Conservation (phyloP, 2,329 filamentous ascomycete species). For the Fusarium subglutinans region DNA sequence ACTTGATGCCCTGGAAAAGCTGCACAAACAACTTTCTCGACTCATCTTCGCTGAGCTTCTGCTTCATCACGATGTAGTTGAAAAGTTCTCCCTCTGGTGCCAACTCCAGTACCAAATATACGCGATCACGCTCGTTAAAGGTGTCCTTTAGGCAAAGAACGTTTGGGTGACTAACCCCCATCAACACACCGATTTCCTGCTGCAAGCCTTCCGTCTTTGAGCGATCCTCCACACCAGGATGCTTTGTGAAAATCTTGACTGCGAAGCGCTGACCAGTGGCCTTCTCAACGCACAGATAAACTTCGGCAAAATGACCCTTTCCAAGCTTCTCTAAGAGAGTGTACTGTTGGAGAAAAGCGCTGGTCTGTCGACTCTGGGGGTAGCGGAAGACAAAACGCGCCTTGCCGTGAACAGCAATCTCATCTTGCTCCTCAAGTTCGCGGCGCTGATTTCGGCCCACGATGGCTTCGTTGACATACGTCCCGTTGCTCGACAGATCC, state of each 20-base stretch:
- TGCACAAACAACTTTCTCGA: slow-evolving; percentile 89
- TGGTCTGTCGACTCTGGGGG: slow-evolving; percentile 77
- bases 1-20: slow-evolving; percentile 93
- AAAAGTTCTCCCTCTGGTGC: slow-evolving; percentile 95
- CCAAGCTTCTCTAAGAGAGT: slow-evolving; percentile 84
- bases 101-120: slow-evolving; percentile 91
- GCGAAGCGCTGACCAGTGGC: slow-evolving; percentile 83
- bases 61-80: slow-evolving; percentile 91
- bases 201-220: slow-evolving; percentile 87
- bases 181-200: slow-evolving; percentile 95
- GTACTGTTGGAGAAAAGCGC: slow-evolving; percentile 87
- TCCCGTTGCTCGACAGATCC: slow-evolving; percentile 95
- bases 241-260: slow-evolving; percentile 94
- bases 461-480: slow-evolving; percentile 91
- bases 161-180: slow-evolving; percentile 96
- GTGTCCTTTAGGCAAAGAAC: slow-evolving; percentile 94
- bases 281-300: slow-evolving; percentile 91
- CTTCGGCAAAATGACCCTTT: slow-evolving; percentile 94
- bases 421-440: slow-evolving; percentile 88
- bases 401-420: slow-evolving; percentile 86
- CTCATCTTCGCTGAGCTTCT: slow-evolving; percentile 86
- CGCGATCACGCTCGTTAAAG: slow-evolving; percentile 89
- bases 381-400: slow-evolving; percentile 93
- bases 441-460: slow-evolving; percentile 92
- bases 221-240: slow-evolving; percentile 80